Conservation (phyloP, 1,139 yeast species). For the Sugiyamaella japonica region DNA sequence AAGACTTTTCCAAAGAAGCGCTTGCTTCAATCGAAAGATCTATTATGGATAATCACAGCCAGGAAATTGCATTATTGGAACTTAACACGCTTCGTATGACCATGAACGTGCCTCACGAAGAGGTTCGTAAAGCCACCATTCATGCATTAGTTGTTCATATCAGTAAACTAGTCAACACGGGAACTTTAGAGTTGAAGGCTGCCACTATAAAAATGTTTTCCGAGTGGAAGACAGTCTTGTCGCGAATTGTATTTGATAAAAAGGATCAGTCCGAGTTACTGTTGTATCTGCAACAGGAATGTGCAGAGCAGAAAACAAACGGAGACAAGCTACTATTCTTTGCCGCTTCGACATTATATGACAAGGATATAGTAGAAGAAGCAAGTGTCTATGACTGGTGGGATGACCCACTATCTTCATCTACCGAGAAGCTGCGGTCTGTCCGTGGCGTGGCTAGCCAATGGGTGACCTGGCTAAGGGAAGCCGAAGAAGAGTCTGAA, state of each 20-base stretch:
- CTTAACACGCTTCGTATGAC: conserved; percentile 95
- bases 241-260: conserved; percentile 64
- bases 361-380: conserved; percentile 77
- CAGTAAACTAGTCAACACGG: conserved; percentile 70
- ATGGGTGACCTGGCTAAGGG: conserved; percentile 84
- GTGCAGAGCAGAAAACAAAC: conserved; percentile 40
- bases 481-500: conserved; percentile 72
- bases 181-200: conserved; percentile 68
- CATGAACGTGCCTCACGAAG: conserved; percentile 92
- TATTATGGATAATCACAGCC: conserved; percentile 84
- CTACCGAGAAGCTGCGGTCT: conserved; percentile 46
- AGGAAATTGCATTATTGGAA: conserved; percentile 90
- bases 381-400: conserved; percentile 83
- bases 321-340: conserved; percentile 59
- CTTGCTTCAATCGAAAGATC: conserved; percentile 92
- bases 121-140: conserved; percentile 80
- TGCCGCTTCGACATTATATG: conserved; percentile 70
- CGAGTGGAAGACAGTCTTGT: conserved; percentile 76
- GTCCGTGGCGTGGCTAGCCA: conserved; percentile 62
- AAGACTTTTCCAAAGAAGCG: conserved; percentile 84
- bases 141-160: conserved; percentile 69
- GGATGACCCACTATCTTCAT: conserved; percentile 50
- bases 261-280: conserved; percentile 78
- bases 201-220: conserved; percentile 74
- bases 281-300: conserved; percentile 54